Conservation (phyloP, 352 stramenopile species). For the Thraustochytrium sp. region DNA sequence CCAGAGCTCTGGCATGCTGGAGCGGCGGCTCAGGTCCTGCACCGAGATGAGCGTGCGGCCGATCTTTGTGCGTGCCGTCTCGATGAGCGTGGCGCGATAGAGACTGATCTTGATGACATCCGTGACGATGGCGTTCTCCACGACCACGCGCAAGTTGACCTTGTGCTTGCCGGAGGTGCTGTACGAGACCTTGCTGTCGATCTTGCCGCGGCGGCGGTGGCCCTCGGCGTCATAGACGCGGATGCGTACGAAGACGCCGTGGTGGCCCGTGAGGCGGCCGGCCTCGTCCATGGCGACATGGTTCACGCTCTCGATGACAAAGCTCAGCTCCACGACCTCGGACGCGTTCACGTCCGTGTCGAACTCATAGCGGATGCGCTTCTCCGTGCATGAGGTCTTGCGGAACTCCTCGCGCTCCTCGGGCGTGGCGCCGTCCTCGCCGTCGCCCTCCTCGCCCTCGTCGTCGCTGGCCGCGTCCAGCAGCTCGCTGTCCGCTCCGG, state of each 20-base stretch:
- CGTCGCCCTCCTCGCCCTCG: background rate
- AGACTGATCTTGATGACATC: background rate
- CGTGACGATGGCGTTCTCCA: background rate
- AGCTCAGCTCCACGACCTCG: background rate
- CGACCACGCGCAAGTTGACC: background rate
- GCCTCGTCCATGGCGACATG: background rate
- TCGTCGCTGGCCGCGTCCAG: too few species aligned
- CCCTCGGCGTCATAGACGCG: background rate
- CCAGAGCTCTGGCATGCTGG: background rate
- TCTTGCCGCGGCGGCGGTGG: background rate
- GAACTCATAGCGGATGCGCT: background rate
- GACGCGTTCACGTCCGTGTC: background rate
- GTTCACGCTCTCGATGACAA: background rate
- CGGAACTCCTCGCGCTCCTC: slow-evolving; percentile 5
- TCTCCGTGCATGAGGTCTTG: background rate
- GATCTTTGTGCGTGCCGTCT: background rate
- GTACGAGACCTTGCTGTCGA: background rate
- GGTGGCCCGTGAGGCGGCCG: background rate
- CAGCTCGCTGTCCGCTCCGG: too few species aligned
- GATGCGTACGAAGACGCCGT: background rate
- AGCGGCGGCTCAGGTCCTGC: background rate
- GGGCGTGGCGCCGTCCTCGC: background rate
- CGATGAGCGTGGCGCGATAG: background rate
- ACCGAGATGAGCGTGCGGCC: slow-evolving; percentile 8
- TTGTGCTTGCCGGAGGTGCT: background rate